These are phyloP conservation scores for Mucor velutinosus DNA, from an alignment of 371 early-diverging fungal genomes.

Conservation along the genomic window DNA sequence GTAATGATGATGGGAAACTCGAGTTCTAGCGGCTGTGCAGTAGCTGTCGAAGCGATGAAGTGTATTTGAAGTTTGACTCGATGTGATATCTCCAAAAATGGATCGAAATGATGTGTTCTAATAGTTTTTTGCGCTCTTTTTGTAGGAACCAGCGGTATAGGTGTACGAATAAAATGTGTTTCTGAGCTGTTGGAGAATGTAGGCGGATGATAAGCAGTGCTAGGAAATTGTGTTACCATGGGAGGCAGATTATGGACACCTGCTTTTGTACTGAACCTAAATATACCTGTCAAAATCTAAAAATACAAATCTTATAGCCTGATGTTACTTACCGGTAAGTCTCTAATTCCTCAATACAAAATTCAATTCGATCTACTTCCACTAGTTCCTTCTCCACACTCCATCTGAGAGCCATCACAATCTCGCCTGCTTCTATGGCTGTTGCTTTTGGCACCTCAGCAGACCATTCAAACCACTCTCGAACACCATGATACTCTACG, in stretches of 20 bases:
- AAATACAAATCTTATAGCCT: neutral
- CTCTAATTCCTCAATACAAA: constrained; percentile 40
- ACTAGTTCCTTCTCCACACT: constrained; percentile 47
- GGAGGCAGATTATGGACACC: constrained; percentile 39
- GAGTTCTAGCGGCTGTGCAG: constrained; percentile 21
- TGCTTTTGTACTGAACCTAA: constrained; percentile 34
- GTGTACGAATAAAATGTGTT: constrained; percentile 46
- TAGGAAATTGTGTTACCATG: constrained; percentile 30
- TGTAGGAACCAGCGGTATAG: constrained; percentile 15
- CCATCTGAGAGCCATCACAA: constrained; percentile 42
- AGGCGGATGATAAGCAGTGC: constrained; percentile 35
- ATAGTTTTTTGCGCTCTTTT: constrained; percentile 1
- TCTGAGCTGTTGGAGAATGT: constrained; percentile 33
- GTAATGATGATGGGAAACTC: constrained; percentile 46
- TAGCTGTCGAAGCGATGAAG: constrained; percentile 15
- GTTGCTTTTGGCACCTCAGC: constrained; percentile 45
- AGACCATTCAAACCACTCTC: constrained; percentile 49
- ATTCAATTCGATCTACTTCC: constrained; percentile 34
- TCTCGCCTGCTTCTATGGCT: constrained; percentile 43
- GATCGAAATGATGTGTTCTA: constrained; percentile 37
- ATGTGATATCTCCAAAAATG: constrained; percentile 45
- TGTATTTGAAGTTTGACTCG: constrained; percentile 30
- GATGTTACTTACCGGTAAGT: constrained; percentile 28
- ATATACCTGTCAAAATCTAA: constrained; percentile 7
- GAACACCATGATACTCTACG: constrained; percentile 27